These are phyloP conservation scores for Beauveria scarabaeidicola DNA, from an alignment of 2,329 filamentous ascomycete genomes.

Conservation along the genomic window DNA sequence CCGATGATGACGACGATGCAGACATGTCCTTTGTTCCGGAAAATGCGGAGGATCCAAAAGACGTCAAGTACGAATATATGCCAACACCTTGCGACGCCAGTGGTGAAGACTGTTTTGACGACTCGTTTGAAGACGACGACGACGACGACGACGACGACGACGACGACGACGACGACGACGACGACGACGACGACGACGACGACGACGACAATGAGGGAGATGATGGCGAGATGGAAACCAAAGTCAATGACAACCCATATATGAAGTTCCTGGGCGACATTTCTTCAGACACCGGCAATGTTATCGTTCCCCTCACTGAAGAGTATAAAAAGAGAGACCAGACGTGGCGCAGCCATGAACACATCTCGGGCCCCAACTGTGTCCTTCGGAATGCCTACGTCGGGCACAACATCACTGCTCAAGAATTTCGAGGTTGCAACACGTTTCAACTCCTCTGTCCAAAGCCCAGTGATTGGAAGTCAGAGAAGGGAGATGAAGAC, in stretches of 20 bases:
- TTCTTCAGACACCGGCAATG: background rate
- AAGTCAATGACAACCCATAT: background rate
- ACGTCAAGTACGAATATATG: constrained; percentile 1
- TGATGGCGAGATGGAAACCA: background rate
- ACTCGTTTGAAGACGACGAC: background rate
- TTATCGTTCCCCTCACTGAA: constrained; percentile 5
- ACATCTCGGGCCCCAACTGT: constrained; percentile 18
- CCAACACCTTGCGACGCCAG: background rate
- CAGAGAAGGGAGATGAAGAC: constrained; percentile 5
- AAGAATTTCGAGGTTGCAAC: constrained; percentile 21
- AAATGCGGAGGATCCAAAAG: background rate
- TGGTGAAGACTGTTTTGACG: background rate
- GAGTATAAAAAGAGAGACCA: constrained; percentile 7
- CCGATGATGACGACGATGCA: background rate
- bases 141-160: background rate
- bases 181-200: background rate
- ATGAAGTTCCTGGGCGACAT: background rate
- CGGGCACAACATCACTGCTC: constrained; percentile 17
- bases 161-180: background rate
- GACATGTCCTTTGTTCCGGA: background rate
- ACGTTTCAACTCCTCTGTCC: constrained; percentile 19
- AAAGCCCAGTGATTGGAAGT: constrained; percentile 15
- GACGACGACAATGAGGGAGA: background rate
- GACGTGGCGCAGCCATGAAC: constrained; percentile 14
- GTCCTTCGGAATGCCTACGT: constrained; percentile 13